Evolutionary conservation across 2,329 filamentous ascomycete genomes (phyloP), one percentile per base, ranked within the genome.

Genomic region (Ascochyta koolunga): DNA sequence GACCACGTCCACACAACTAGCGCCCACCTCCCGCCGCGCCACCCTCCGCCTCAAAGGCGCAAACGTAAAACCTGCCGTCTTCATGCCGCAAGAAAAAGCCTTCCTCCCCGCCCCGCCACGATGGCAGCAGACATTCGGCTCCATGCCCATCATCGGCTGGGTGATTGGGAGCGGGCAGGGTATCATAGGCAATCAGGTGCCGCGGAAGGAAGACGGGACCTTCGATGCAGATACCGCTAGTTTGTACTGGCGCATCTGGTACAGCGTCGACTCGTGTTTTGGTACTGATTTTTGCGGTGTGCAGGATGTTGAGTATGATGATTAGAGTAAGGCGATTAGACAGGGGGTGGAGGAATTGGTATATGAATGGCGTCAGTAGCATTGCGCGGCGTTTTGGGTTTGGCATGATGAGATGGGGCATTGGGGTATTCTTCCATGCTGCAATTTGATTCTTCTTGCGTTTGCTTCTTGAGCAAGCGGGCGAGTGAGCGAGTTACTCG

Each of bases 151-250:
- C 79, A 76, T 76, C 35, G 73, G 70, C 4, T 74, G 69, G 55
- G 71, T 79, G 31, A 66, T 81, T 41, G 78, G 78, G 6, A 73
- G 72, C 8, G 75, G 75, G 7, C 76, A 78, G 18, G 76, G 81
- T 65, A 86, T 93, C 73, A 92, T 93, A 66, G 90, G 90, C 5
- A 86, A 86, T 68, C 83, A 89, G 69, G 86, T 93, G 33, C 90
- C 90, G 7, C 82, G 88, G 36, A 88, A 82, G 47, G 89, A 91
- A 47, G 80, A 83, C 37, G 90, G 90, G 52, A 86, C 86, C 36
- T 93, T 96, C 64, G 93, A 97, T 73, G 89, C 87, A 80, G 84
- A 84, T 36, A 79, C 77, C 39, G 85, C 84, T 6, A 83, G 82
- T 59, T 64, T 81, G 49, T 88, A 87, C 61, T 88, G 85, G 85